Base-by-base conservation (phyloP, 176 grass and related monocot genomes). In the Thinopyrum elongatum region DNA sequence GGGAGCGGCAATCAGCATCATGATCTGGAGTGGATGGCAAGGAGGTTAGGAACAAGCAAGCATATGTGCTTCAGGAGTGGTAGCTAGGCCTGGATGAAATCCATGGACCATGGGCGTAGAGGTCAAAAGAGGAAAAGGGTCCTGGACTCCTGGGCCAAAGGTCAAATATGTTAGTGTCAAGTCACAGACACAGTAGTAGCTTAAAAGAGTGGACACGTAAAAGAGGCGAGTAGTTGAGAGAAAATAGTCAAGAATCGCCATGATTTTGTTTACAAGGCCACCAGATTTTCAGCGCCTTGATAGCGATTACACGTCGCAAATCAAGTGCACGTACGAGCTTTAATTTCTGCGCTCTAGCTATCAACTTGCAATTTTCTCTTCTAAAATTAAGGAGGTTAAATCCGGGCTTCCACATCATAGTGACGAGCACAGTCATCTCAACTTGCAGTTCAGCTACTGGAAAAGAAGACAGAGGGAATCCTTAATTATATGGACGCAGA, bases 1-100 rank as follows among this genome's bases (percentile, higher is more conserved):
- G 8, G 85, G 12, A 42, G 39, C 64, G 25, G 64, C 64, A 55
- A 42, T 65, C 72, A 33, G 0, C 82, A 35, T 69, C 6, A 22
- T 51, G 63, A 86, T 83, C 55, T 83, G 63, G 80, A 83, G 84
- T 82, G 82, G 57, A 87, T 79, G 73, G 3, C 84, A 90, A 87
- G 74, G 65, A 87, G 74, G 65, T 35, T 41, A 41, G 38, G 49
- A 86, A 83, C 39, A 53, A 64, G 23, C 41, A 73, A 58, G 74
- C 31, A 65, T 39, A 27, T 30, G 26, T 42, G 22, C 21, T 75
- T 76, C 57, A 25, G 28, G 21, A 64, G 14, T 46, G 68, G 64
- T 14, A n/a, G n/a, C n/a, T n/a, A 46, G 63, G 84, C 31, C 75
- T 61, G 65, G 29, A 55, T 2, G 51, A 55, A n/a, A 36, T 33